Percentiles rank a stretch among this genome's conserved stretches.
Evolutionary conservation across 164 flowering plant species (phyloP).

Genomic region (Macadamia integrifolia): DNA sequence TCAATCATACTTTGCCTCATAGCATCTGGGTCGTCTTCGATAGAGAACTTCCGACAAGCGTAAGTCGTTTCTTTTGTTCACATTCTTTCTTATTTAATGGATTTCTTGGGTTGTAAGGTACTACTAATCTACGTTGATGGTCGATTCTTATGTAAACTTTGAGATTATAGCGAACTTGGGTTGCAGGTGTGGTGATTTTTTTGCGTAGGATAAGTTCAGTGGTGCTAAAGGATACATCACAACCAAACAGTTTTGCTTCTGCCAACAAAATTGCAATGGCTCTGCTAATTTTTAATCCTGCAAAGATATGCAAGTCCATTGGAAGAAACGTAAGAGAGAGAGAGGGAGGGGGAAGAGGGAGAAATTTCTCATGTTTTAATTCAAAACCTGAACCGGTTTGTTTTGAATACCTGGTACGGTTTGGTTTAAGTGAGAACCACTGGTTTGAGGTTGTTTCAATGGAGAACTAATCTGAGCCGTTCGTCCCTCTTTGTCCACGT

Average conservation of each 20-base stretch:
- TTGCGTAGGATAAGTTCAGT: background rate
- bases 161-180: background rate
- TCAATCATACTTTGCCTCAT: constrained; percentile 28
- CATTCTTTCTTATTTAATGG: background rate
- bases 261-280: background rate
- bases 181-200: background rate
- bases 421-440: too few species aligned
- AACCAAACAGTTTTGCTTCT: background rate
- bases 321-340: background rate
- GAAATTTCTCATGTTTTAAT: too few species aligned
- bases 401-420: too few species aligned
- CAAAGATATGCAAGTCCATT: background rate
- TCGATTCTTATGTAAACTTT: background rate
- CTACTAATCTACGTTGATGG: background rate
- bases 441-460: too few species aligned
- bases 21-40: constrained; percentile 42
- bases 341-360: too few species aligned
- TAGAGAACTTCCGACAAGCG: constrained; percentile 66
- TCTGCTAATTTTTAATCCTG: too few species aligned
- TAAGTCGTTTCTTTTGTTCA: constrained; percentile 30
- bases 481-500: too few species aligned
- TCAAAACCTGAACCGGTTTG: too few species aligned
- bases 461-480: too few species aligned
- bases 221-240: background rate
- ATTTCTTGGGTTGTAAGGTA: too few species aligned